phyloP scores from a whole-genome alignment of 2,329 filamentous ascomycete species.

The Hirsutella minnesotensis region DNA sequence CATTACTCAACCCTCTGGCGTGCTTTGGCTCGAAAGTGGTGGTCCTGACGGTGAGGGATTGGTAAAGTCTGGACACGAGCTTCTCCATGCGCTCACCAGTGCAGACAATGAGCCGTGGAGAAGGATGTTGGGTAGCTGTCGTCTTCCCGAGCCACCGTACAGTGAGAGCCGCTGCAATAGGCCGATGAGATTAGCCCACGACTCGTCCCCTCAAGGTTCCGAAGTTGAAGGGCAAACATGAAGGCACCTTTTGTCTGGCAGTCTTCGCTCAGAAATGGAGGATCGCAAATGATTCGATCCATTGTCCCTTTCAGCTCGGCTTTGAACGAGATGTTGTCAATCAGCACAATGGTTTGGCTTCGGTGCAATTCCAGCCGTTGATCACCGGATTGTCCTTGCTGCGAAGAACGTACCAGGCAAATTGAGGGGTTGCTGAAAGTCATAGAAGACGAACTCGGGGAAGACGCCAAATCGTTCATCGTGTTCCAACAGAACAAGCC shows the following conservation, averaged over 20 bases:
- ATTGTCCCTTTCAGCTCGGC: slow-evolving; percentile 48
- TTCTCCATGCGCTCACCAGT: slow-evolving; percentile 67
- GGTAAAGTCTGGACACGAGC: slow-evolving; percentile 56
- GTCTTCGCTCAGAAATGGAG: slow-evolving; percentile 68
- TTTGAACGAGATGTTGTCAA: slow-evolving; percentile 9
- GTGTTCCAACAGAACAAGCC: slow-evolving; percentile 58
- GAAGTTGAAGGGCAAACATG: slow-evolving; percentile 1
- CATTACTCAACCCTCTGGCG: slow-evolving; percentile 63
- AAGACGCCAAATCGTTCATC: slow-evolving; percentile 65
- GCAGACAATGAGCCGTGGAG: slow-evolving; percentile 47
- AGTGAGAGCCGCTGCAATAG: slow-evolving; percentile 53
- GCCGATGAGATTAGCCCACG: not conserved
- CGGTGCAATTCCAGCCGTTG: too few relatives aligned
- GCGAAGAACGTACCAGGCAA: slow-evolving; percentile 45
- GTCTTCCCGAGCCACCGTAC: slow-evolving; percentile 57
- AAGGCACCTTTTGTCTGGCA: slow-evolving; percentile 65
- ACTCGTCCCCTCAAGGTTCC: not conserved
- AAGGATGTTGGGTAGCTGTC: slow-evolving; percentile 6
- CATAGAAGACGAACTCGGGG: slow-evolving; percentile 62
- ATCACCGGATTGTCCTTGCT: too few relatives aligned
- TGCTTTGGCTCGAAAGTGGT: slow-evolving; percentile 61
- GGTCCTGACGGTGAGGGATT: slow-evolving; percentile 45
- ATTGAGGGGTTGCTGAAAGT: slow-evolving; percentile 57
- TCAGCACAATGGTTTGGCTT: too few relatives aligned
- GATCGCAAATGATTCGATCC: slow-evolving; percentile 63